These are phyloP conservation scores for Chaetomium cochliodes DNA, from an alignment of 495 filamentous ascomycete genomes.

Conservation along the genomic window DNA sequence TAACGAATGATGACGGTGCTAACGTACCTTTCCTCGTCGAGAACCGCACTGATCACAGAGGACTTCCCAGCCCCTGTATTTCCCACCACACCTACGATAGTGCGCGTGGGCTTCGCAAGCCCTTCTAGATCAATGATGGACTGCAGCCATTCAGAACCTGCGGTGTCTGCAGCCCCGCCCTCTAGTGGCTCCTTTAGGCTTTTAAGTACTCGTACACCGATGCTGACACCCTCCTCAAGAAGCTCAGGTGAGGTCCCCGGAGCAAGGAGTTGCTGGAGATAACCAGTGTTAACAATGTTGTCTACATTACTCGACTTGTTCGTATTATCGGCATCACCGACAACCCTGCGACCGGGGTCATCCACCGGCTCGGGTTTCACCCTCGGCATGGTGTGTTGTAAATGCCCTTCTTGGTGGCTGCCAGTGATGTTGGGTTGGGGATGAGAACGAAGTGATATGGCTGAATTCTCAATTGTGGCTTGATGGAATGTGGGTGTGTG, in stretches of 20 bases:
- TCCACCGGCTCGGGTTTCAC: slow-evolving; percentile 20
- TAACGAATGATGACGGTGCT: not conserved
- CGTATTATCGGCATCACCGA: not conserved
- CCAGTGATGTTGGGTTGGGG: not conserved
- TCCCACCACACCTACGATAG: slow-evolving; percentile 59
- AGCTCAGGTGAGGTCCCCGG: slow-evolving; percentile 18
- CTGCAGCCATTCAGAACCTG: slow-evolving; percentile 42
- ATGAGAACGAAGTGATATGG: not conserved
- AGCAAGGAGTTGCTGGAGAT: slow-evolving; percentile 28
- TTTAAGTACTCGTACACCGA: slow-evolving; percentile 32
- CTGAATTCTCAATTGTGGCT: not conserved
- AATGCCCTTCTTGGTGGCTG: not conserved
- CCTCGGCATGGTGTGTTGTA: slow-evolving; percentile 7
- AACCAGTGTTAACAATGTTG: not conserved
- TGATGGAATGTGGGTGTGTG: not conserved
- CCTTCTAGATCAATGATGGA: slow-evolving; percentile 39
- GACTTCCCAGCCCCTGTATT: slow-evolving; percentile 61
- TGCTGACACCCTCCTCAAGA: slow-evolving; percentile 36
- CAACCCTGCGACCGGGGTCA: not conserved
- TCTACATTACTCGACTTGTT: not conserved
- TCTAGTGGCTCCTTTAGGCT: slow-evolving; percentile 26
- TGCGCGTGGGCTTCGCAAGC: slow-evolving; percentile 34
- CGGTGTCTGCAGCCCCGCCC: slow-evolving; percentile 6
- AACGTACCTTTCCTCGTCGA: slow-evolving; percentile 52
- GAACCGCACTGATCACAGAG: slow-evolving; percentile 58